Evolutionary conservation across 2,329 filamentous ascomycete genomes (phyloP), one percentile per base, ranked within the genome.

Genomic region (Fusarium xylarioides): DNA sequence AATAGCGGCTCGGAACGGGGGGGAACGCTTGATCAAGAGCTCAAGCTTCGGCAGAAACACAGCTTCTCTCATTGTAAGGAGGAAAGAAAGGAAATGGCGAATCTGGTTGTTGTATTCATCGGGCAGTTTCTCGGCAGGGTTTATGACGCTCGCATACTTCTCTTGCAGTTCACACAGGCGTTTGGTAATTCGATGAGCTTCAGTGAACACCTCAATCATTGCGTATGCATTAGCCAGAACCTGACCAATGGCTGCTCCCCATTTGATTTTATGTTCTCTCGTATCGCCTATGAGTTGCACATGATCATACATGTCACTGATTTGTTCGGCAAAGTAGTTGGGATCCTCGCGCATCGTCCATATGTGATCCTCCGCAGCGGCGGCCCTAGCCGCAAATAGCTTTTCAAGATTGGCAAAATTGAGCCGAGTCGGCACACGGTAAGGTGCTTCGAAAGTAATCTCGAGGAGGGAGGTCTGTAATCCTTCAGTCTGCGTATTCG

Each of bases 11-110:
- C 34, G n/a, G 2, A 37, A 21, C 1, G 2, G n/a, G 18, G 18
- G 23, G 0, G 32, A 28, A 28, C 23, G n/a, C 23, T 28, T 53
- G 50, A 28, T 2, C 11, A 53, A 53, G 2, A 26, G 1, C 32
- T 7, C 7, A 2, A 53, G n/a, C 5, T 53, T 53, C 0, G 0
- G 0, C 32, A 53, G 32, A 26, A 53, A 37, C 0, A 35, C 4
- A 14, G 2, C 3, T 4, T 23, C 49, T 11, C 49, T 52, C 2
- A 11, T 9, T 9, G 4, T 37, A 21, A 53, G 32, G 9, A 37
- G 2, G 3, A 53, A 37, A 53, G 10, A 53, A 2, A 53, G n/a
- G 2, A 53, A 53, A 4, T 21, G 18, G 4, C 49, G n/a, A 28
- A 21, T 26, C 23, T 19, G n/a, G 9, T 53, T 0, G 2, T 37